Conservation (phyloP, 2,329 filamentous ascomycete species). For the Plectosphaerella plurivora region DNA sequence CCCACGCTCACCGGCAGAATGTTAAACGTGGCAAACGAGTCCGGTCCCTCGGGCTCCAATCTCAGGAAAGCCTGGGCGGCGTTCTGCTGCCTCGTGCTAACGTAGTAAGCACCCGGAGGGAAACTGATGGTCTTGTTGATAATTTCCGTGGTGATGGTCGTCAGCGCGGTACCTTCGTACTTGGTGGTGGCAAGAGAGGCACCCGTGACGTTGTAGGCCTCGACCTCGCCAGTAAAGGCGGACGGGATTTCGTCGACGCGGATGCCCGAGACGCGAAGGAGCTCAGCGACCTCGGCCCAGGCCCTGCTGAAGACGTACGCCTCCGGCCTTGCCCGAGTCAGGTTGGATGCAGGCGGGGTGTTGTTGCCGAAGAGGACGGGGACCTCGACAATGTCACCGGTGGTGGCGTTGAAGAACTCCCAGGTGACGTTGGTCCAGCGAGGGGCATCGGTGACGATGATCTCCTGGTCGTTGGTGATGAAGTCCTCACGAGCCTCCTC, state of each 20-base stretch:
- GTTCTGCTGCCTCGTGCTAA: slow-evolving; percentile 26
- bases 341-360: slow-evolving; percentile 18
- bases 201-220: slow-evolving; percentile 1
- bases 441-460: slow-evolving; percentile 22
- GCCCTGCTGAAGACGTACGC: slow-evolving; percentile 22
- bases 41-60: slow-evolving; percentile 26
- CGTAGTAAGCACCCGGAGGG: slow-evolving; percentile 21
- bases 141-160: slow-evolving; percentile 14
- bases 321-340: slow-evolving; percentile 23
- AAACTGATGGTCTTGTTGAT: slow-evolving; percentile 14
- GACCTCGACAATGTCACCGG: slow-evolving; percentile 19
- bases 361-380: slow-evolving; percentile 22
- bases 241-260: slow-evolving; percentile 16
- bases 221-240: slow-evolving; percentile 13
- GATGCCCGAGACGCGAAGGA: slow-evolving; percentile 17
- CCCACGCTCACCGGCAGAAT: slow-evolving; percentile 20
- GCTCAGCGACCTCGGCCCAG: slow-evolving; percentile 21
- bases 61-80: slow-evolving; percentile 21
- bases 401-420: slow-evolving; percentile 18
- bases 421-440: slow-evolving; percentile 14
- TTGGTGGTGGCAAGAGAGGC: slow-evolving; percentile 13
- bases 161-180: slow-evolving; percentile 20
- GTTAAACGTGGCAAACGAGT: slow-evolving; percentile 25
- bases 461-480: slow-evolving; percentile 17
- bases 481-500: slow-evolving; percentile 20